A percentile compares a stretch with the other conserved stretches of the same genome.
phyloP scores from a whole-genome alignment of 768 basidiomycete species.

The Chalciporus chontae region DNA sequence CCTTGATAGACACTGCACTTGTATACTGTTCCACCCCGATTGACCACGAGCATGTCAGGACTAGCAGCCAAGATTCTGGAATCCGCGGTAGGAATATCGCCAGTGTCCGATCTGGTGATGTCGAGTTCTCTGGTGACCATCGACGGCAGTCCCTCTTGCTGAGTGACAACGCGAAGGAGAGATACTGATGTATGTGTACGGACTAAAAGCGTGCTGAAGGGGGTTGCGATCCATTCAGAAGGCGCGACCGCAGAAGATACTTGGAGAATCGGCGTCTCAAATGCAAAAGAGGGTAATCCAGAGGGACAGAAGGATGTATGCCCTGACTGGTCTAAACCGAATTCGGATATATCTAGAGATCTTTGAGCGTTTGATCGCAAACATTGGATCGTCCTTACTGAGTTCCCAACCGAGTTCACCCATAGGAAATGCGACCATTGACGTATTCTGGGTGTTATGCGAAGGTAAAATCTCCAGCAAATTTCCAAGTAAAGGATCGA shows the following conservation, averaged over 20 bases:
- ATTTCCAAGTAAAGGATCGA: conserved; percentile 60
- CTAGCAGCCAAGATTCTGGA: conserved; percentile 36
- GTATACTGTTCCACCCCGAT: conserved; percentile 52
- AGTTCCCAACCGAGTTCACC: conserved; percentile 57
- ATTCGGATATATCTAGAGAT: conserved; percentile 46
- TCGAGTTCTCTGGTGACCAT: conserved; percentile 33
- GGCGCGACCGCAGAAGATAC: conserved; percentile 37
- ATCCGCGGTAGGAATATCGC: conserved; percentile 44
- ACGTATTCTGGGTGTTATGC: conserved; percentile 23
- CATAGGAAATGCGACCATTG: conserved; percentile 55
- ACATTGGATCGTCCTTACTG: conserved; percentile 42
- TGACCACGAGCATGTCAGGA: conserved; percentile 42
- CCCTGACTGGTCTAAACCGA: conserved; percentile 24
- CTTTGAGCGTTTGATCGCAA: conserved; percentile 4
- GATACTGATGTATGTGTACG: conserved; percentile 47
- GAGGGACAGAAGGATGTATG: conserved; percentile 30
- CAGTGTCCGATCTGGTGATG: conserved; percentile 40
- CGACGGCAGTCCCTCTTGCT: conserved; percentile 2
- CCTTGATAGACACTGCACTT: conserved; percentile 39
- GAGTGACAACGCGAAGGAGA: conserved; percentile 33
- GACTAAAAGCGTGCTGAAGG: conserved; percentile 30
- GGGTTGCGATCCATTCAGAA: conserved; percentile 10
- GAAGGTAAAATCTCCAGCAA: conserved; percentile 42
- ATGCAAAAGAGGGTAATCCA: conserved; percentile 41
- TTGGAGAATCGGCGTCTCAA: conserved; percentile 70